Conservation (phyloP, 192 early-diverging fungal genomes). For the Paraglomus brasilianum region DNA sequence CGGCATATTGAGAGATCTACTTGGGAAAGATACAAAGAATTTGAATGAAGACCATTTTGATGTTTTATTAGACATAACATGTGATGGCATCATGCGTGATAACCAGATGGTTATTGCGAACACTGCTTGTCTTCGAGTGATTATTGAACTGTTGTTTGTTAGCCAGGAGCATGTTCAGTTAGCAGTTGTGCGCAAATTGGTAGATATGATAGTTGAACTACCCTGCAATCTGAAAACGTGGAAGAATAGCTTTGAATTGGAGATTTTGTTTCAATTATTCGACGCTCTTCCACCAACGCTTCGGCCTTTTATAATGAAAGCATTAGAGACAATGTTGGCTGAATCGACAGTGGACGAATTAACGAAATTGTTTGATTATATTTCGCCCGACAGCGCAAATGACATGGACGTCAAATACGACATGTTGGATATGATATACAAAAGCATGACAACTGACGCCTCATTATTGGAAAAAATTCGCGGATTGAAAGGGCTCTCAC, state of each 20-base stretch:
- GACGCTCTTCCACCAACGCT: conserved; percentile 36
- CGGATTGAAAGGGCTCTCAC: conserved; percentile 39
- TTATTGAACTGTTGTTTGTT: conserved; percentile 33
- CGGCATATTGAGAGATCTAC: conserved; percentile 34
- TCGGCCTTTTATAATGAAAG: conserved; percentile 43
- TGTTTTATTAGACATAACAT: conserved; percentile 42
- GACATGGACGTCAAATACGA: conserved; percentile 38
- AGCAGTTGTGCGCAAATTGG: conserved; percentile 39
- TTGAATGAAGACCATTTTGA: conserved; percentile 39
- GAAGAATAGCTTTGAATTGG: conserved; percentile 35
- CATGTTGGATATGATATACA: conserved; percentile 42
- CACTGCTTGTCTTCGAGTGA: conserved; percentile 37
- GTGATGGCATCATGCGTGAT: conserved; percentile 43
- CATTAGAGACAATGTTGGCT: conserved; percentile 42
- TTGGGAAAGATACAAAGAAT: conserved; percentile 32
- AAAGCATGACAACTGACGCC: conserved; percentile 40
- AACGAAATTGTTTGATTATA: conserved; percentile 37
- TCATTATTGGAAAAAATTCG: conserved; percentile 37
- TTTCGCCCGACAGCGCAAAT: conserved; percentile 33
- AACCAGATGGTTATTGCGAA: conserved; percentile 40
- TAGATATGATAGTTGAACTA: conserved; percentile 42
- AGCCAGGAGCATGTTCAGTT: conserved; percentile 38
- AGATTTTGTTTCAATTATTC: conserved; percentile 38
- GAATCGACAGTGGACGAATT: conserved; percentile 42
- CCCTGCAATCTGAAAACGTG: conserved; percentile 40